Base-by-base conservation (phyloP, 345 rosid species). In the Dipteronia dyeriana region DNA sequence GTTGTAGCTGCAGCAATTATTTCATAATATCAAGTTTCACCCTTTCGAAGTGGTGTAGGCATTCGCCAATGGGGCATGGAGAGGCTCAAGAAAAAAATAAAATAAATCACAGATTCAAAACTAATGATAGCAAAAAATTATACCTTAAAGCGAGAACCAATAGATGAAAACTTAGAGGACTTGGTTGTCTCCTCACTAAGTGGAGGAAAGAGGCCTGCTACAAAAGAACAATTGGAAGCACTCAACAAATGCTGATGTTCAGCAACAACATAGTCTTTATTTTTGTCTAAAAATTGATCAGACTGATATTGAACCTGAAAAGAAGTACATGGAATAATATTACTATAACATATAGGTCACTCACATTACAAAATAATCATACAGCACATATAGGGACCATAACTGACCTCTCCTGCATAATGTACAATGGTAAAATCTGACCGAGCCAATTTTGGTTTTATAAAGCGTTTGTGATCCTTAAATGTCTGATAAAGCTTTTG, bases 181-280 rank as follows among this genome's bases (percentile, higher is more conserved):
- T 93, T 95, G 84, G 84, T 71, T 45, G 86, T 80, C 83, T 91
- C 98, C 82, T 87, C 97, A 56, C 87, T 64, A 79, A 84, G 78
- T 22, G 85, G 82, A 71, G 95, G 96, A 75, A 95, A 95, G 45
- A 95, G 98, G 75, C 84, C 84, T 41, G 87, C 78, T 77, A 91
- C 83, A 81, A 95, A 95, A 78, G 90, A 84, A 77, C 98, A 95
- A 54, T 75, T 85, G 47, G 98, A 95, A 83, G 93, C 83, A 82
- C 91, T 83, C 89, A 95, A 87, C 94, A 93, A 79, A 79, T 90
- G 92, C 80, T 89, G 99, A 87, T 95, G 97, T 88, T 95, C 99
- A 60, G 98, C 88, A 78, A 95, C 95, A 78, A 90, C 87, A 77
- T 95, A 90, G 85, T 95, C 97, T 87, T 95, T 95, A 87, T 95